Evolutionary conservation across 2,329 filamentous ascomycete species (phyloP).

Genomic region (Penicillium aurantiogriseum): DNA sequence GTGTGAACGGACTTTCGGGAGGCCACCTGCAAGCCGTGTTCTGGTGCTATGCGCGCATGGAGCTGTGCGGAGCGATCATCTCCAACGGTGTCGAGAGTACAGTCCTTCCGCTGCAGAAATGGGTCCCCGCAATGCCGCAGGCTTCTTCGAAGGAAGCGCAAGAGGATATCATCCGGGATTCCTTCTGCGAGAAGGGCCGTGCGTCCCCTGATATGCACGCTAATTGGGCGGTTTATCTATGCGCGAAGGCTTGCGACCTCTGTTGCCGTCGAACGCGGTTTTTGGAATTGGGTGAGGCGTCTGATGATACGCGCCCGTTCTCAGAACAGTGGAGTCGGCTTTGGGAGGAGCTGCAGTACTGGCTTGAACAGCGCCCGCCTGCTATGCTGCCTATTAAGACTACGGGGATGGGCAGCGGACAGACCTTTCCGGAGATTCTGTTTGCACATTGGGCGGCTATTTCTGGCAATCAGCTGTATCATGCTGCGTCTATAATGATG

Average conservation of each 20-base stretch:
- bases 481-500: conserved; percentile 54
- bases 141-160: conserved; percentile 32
- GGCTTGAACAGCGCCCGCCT: conserved; percentile 47
- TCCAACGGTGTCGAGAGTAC: conserved; percentile 49
- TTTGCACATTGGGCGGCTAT: conserved; percentile 56
- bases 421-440: conserved; percentile 52
- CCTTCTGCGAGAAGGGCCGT: conserved; percentile 21
- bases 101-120: conserved; percentile 50
- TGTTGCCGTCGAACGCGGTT: conserved; percentile 49
- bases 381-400: conserved; percentile 50
- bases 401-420: conserved; percentile 34
- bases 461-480: conserved; percentile 56
- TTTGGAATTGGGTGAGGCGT: conserved; percentile 47
- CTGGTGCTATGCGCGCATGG: conserved; percentile 58
- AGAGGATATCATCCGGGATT: conserved; percentile 21
- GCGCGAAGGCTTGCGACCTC: conserved; percentile 52
- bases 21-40: conserved; percentile 55
- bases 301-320: conserved; percentile 44
- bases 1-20: conserved; percentile 51
- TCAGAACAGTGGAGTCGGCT: conserved; percentile 46
- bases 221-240: conserved; percentile 59
- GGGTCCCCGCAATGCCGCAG: conserved; percentile 41
- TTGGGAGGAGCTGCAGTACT: conserved; percentile 52
- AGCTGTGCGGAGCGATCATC: conserved; percentile 56
- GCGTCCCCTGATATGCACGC: conserved; percentile 53